Conservation (phyloP, 495 filamentous ascomycete genomes). For the Talaromyces ruber region DNA sequence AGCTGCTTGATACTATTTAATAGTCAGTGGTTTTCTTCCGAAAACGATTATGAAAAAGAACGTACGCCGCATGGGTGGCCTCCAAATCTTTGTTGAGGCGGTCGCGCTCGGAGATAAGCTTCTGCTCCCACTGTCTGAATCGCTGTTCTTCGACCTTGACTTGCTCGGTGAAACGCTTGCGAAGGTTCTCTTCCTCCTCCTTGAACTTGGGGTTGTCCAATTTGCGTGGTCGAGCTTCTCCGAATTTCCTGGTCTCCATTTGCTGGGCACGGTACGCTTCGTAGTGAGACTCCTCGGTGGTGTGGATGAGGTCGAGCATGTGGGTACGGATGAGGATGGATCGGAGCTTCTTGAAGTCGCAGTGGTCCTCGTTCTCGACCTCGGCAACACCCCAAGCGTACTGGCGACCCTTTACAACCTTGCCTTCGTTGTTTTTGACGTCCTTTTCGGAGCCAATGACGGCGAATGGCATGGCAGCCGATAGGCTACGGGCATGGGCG, state of each 20-base stretch:
- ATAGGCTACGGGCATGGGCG: conserved; percentile 84
- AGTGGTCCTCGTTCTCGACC: conserved; percentile 99
- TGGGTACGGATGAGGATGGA: conserved; percentile 99
- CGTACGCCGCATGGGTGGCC: conserved; percentile 85
- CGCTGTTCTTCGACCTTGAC: conserved; percentile 99
- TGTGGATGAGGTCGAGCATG: conserved; percentile 99
- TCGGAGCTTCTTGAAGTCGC: conserved; percentile 99
- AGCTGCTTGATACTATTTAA: conserved; percentile 75
- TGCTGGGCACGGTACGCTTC: conserved; percentile 97
- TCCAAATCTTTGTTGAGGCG: conserved; percentile 99
- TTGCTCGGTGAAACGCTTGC: conserved; percentile 99
- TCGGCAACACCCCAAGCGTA: conserved; percentile 99
- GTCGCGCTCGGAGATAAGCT: conserved; percentile 95
- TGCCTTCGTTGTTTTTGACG: conserved; percentile 89
- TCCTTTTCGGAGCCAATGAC: conserved; percentile 99
- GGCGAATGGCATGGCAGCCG: conserved; percentile 96
- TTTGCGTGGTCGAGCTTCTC: conserved; percentile 93
- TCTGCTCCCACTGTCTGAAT: conserved; percentile 99
- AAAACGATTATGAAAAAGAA: conserved; percentile 7
- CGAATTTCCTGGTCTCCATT: conserved; percentile 99
- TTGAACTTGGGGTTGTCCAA: conserved; percentile 99
- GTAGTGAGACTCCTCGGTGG: conserved; percentile 97
- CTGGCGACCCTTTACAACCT: conserved; percentile 96
- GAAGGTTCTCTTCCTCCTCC: conserved; percentile 94
- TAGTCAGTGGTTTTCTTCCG: conserved; percentile 17